Evolutionary conservation across 2,329 filamentous ascomycete genomes (phyloP).

Genomic region (Fusarium phyllophilum): DNA sequence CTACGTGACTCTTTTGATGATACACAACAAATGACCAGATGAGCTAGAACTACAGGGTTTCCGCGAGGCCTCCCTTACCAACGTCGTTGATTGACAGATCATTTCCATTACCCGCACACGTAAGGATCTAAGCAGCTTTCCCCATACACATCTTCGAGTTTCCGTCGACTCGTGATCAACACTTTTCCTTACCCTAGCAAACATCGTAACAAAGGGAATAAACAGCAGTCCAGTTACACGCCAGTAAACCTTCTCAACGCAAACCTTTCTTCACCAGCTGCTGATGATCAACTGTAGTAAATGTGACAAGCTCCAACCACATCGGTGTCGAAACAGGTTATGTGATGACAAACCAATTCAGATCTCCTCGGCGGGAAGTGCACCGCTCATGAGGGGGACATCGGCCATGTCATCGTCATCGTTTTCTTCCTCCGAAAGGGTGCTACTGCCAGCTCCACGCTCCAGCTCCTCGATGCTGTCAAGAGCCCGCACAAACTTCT

Average conservation of each 20-base stretch:
- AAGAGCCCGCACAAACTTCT: slow-evolving; percentile 60
- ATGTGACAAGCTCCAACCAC: neutral
- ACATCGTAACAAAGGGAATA: slow-evolving; percentile 1
- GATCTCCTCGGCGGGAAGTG: slow-evolving; percentile 36
- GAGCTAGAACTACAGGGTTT: neutral
- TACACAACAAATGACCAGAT: neutral
- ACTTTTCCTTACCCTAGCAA: slow-evolving; percentile 15
- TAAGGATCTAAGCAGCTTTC: neutral
- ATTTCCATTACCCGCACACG: neutral
- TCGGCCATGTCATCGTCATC: slow-evolving; percentile 20
- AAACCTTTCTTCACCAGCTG: neutral
- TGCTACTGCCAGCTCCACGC: slow-evolving; percentile 43
- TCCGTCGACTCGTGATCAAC: neutral
- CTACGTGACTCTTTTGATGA: neutral
- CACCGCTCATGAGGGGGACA: slow-evolving; percentile 37
- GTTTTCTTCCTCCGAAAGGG: slow-evolving; percentile 28
- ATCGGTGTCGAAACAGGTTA: neutral
- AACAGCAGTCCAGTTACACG: neutral
- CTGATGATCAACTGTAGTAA: neutral
- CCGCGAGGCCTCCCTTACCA: neutral
- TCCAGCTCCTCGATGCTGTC: slow-evolving; percentile 58
- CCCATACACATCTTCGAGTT: neutral
- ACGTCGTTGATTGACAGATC: neutral
- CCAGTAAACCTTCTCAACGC: neutral
- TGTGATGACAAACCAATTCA: slow-evolving; percentile 3